Evolutionary conservation across 2,329 filamentous ascomycete species (phyloP).

Genomic region (Penicillium janthinellum): DNA sequence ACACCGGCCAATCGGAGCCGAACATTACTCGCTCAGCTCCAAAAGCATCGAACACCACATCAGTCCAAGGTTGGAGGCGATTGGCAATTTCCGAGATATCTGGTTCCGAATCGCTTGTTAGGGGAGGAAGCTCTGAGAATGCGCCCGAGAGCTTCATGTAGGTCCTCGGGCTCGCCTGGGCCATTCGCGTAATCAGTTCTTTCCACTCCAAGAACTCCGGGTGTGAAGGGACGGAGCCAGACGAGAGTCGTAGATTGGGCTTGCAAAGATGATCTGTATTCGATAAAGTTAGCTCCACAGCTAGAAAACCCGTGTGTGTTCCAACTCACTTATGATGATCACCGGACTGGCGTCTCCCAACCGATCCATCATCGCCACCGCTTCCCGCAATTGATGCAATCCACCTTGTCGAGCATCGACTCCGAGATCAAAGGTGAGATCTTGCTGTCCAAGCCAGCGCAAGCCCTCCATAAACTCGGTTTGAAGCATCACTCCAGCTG

Average conservation of each 20-base stretch:
- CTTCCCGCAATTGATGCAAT: constrained; percentile 70
- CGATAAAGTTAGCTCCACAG: constrained; percentile 1
- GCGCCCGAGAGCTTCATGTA: constrained; percentile 91
- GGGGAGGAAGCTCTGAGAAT: constrained; percentile 73
- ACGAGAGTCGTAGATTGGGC: constrained; percentile 68
- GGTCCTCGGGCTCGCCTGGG: constrained; percentile 60
- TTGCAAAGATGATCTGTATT: constrained; percentile 82
- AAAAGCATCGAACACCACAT: constrained; percentile 71
- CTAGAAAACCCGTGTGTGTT: neutral
- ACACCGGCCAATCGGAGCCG: constrained; percentile 92
- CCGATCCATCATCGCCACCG: constrained; percentile 67
- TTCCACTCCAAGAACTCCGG: constrained; percentile 70
- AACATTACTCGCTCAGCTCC: constrained; percentile 77
- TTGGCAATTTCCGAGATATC: constrained; percentile 49
- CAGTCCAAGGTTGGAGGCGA: constrained; percentile 69
- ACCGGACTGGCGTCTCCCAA: constrained; percentile 59
- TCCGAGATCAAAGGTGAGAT: constrained; percentile 77
- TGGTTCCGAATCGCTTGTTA: constrained; percentile 20
- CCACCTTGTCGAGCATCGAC: constrained; percentile 80
- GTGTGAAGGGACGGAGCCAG: constrained; percentile 42
- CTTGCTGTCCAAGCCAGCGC: constrained; percentile 64
- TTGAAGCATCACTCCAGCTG: constrained; percentile 64
- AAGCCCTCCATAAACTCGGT: constrained; percentile 66
- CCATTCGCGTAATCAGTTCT: constrained; percentile 66
- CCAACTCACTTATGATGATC: constrained; percentile 64